A percentile compares a stretch with the other conserved stretches of the same genome.
Conservation (phyloP, 495 filamentous ascomycete species). For the Trichoderma erinaceum region DNA sequence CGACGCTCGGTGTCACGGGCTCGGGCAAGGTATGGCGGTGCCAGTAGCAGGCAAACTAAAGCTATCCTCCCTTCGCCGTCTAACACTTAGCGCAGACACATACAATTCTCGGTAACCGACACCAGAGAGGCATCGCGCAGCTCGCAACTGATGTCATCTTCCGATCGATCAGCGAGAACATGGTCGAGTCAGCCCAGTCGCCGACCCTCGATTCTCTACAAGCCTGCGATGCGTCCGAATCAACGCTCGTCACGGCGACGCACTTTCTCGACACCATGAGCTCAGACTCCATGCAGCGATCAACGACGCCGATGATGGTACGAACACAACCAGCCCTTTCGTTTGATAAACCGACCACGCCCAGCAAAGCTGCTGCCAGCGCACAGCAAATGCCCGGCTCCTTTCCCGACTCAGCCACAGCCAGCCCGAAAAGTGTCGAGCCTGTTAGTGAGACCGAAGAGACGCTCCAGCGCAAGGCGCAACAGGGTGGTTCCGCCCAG, state of each 20-base stretch:
- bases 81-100: constrained; percentile 59
- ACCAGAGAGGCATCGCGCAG: constrained; percentile 83
- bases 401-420: constrained; percentile 7
- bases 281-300: constrained; percentile 56
- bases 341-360: not conserved
- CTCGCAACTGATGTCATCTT: constrained; percentile 87
- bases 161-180: constrained; percentile 61
- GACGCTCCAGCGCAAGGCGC: not conserved
- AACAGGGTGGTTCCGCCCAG: not conserved
- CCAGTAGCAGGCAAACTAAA: constrained; percentile 24
- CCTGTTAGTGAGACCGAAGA: constrained; percentile 26
- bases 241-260: constrained; percentile 67
- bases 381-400: constrained; percentile 21
- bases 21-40: constrained; percentile 73
- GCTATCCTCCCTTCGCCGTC: not conserved
- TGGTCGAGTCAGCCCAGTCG: constrained; percentile 57
- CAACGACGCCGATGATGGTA: constrained; percentile 77
- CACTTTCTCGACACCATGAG: constrained; percentile 77
- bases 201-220: constrained; percentile 63
- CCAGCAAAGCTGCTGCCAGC: not conserved
- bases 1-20: constrained; percentile 90
- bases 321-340: constrained; percentile 35
- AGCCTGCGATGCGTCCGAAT: constrained; percentile 76
- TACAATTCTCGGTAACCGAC: constrained; percentile 87
- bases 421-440: constrained; percentile 34